phyloP scores from a whole-genome alignment of 768 basidiomycete species.

The Lactifluus echinatus region DNA sequence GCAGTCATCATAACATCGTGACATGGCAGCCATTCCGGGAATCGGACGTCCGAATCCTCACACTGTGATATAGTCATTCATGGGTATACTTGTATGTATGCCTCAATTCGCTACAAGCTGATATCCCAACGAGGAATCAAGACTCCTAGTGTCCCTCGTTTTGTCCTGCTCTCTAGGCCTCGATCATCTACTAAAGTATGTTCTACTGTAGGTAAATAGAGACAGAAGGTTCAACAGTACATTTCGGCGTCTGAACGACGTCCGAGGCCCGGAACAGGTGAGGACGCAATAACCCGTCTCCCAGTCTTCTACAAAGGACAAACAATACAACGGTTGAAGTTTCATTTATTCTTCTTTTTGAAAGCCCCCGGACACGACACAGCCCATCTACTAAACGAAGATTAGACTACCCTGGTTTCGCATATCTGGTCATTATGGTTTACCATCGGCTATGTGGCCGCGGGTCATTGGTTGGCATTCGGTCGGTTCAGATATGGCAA shows the following conservation, averaged over 20 bases:
- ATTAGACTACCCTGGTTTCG: not conserved
- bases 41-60: not conserved
- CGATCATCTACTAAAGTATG: no score
- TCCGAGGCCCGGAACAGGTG: not conserved
- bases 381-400: not conserved
- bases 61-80: not conserved
- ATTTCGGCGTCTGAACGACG: not conserved
- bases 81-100: no score
- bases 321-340: not conserved
- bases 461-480: not conserved
- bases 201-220: not conserved
- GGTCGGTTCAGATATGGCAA: not conserved
- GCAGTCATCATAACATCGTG: no score
- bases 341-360: not conserved
- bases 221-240: not conserved
- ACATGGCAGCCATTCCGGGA: not conserved
- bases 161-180: not conserved
- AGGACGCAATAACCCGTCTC: not conserved
- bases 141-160: no score
- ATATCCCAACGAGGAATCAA: not conserved
- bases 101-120: no score
- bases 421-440: not conserved
- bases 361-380: not conserved
- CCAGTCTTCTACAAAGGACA: not conserved
- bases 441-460: not conserved